Evolutionary conservation across 2,329 filamentous ascomycete species (phyloP), one percentile per base, ranked within the genome.

Genomic region (Sporothrix globosa): DNA sequence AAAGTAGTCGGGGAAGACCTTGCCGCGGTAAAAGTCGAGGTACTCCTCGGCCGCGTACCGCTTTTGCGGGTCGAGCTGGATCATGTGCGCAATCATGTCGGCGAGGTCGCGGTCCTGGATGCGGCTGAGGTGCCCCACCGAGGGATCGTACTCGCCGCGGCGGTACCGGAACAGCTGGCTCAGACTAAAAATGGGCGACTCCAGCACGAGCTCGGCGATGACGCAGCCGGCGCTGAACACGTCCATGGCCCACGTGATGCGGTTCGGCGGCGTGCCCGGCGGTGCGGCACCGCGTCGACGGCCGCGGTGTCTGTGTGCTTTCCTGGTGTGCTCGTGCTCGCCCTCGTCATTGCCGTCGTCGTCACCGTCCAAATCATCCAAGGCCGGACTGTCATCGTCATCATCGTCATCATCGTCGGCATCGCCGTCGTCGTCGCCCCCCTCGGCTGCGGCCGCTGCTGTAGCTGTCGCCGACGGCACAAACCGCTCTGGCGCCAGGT

Each of bases 221-320:
- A 98, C 94, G 78, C 96, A 99, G 9, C 96, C 96, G 27, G 91
- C 91, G 79, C 96, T 98, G 82, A 99, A 99, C 48, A 99, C 91
- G 78, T 99, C 96, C 96, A 99, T 99, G 50, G 96, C 95, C 94
- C 95, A 97, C 4, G 86, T 89, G 76, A 89, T 81, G 56, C 41
- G 70, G 34, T 54, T 70, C 9, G 73, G 72, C 21, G 70, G 70
- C 19, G 53, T 70, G 24, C 50, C 56, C 0, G 60, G 61, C 54
- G 11, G 34, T 9, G 48, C 39, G 34, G 24, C 30, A 13, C 41
- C 3, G 13, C 63, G 63, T 63, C 54, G 44, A 6, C 63, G 44
- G 21, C 52, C 21, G 39, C 34, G 4, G 13, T 19, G 21, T 24
- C 46, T 13, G 19, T 48, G 39, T 17, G n/a, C 1, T 41, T 41